A percentile compares a stretch with the other conserved stretches of the same genome.
phyloP scores from a whole-genome alignment of 345 rosid genomes.

The Salix caprea region DNA sequence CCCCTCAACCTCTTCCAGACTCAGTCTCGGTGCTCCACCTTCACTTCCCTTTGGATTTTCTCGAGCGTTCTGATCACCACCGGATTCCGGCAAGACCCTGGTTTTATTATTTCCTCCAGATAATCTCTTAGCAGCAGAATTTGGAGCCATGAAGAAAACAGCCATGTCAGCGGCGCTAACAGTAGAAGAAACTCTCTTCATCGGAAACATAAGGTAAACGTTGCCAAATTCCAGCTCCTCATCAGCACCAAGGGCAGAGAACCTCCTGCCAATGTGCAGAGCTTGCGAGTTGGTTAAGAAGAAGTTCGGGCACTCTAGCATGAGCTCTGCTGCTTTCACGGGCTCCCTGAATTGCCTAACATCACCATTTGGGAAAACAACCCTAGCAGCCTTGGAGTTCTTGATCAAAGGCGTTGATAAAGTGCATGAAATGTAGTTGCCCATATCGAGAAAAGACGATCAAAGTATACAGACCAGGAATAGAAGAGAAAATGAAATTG shows the following conservation, averaged over 20 bases:
- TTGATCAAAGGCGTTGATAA: slow-evolving; percentile 38
- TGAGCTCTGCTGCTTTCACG: slow-evolving; percentile 74
- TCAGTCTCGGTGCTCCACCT: not conserved
- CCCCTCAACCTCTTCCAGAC: slow-evolving; percentile 7
- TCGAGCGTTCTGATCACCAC: not conserved
- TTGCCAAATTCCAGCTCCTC: slow-evolving; percentile 63
- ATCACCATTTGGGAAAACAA: slow-evolving; percentile 68
- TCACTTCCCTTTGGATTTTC: not conserved
- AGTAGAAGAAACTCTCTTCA: slow-evolving; percentile 55
- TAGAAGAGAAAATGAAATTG: not conserved
- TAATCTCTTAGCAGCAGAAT: slow-evolving; percentile 43
- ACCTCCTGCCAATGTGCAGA: slow-evolving; percentile 55
- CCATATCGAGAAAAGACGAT: slow-evolving; percentile 35
- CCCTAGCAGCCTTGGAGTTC: slow-evolving; percentile 39
- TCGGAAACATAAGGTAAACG: slow-evolving; percentile 69
- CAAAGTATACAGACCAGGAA: not conserved
- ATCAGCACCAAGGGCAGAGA: slow-evolving; percentile 69
- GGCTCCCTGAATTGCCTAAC: slow-evolving; percentile 47
- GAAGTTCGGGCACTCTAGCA: slow-evolving; percentile 77
- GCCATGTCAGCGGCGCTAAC: slow-evolving; percentile 68
- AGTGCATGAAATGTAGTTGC: slow-evolving; percentile 66
- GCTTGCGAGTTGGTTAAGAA: slow-evolving; percentile 67
- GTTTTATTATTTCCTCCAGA: slow-evolving; percentile 19
- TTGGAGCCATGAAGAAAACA: slow-evolving; percentile 46
- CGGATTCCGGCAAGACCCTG: slow-evolving; percentile 13